These are phyloP conservation scores for Fennellomyces sp. DNA, from an alignment of 371 early-diverging fungal genomes.

Conservation along the genomic window DNA sequence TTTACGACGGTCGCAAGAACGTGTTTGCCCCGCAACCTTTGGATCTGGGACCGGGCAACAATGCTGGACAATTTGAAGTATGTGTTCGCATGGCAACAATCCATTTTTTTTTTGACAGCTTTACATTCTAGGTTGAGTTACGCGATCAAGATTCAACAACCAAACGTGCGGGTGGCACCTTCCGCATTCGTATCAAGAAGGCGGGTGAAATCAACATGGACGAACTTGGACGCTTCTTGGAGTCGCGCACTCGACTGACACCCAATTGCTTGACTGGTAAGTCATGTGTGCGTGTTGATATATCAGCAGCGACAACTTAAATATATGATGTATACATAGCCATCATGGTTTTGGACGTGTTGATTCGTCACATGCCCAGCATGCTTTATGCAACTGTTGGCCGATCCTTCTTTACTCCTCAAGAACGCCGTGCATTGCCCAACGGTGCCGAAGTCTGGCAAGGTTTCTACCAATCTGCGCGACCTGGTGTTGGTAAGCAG, in stretches of 20 bases:
- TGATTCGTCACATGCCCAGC: conserved; percentile 82
- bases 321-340: conserved; percentile 30
- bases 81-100: neutral
- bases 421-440: conserved; percentile 58
- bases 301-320: neutral
- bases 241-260: conserved; percentile 35
- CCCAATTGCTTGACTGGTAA: conserved; percentile 48
- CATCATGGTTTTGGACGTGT: conserved; percentile 83
- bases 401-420: conserved; percentile 88
- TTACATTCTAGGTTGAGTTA: conserved; percentile 34
- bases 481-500: conserved; percentile 72
- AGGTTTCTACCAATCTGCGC: conserved; percentile 89
- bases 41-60: conserved; percentile 29
- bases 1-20: conserved; percentile 58
- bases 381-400: conserved; percentile 77
- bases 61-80: conserved; percentile 43
- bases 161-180: conserved; percentile 22
- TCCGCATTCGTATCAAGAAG: conserved; percentile 58
- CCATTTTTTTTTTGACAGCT: neutral
- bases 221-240: conserved; percentile 51
- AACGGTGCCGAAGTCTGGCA: conserved; percentile 93
- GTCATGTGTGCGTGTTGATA: too few relatives aligned
- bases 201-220: conserved; percentile 59
- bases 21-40: conserved; percentile 42
- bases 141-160: conserved; percentile 29